Conservation (phyloP, 371 early-diverging fungal genomes). For the Syncephalastrum monosporum region DNA sequence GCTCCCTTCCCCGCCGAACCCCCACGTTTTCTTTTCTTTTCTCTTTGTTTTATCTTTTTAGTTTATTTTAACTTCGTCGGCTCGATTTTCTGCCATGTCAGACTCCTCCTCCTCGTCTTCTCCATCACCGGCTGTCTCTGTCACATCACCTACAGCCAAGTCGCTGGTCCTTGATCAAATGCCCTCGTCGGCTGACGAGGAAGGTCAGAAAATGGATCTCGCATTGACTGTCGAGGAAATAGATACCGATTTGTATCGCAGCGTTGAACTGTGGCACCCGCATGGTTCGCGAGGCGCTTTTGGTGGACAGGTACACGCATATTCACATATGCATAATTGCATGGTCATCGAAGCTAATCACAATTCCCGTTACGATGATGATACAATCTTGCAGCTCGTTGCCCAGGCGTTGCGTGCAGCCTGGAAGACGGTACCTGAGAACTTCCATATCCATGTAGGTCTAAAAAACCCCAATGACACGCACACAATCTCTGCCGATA, state of each 20-base stretch:
- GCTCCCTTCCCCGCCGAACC: too few species aligned
- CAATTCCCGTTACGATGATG: neutral
- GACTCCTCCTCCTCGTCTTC: neutral
- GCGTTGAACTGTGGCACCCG: slow-evolving; percentile 80
- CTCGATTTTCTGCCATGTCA: neutral
- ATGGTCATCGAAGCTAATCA: neutral
- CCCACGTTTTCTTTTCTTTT: too few species aligned
- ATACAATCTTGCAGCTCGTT: slow-evolving; percentile 46
- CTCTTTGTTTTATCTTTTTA: too few species aligned
- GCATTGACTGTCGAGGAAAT: slow-evolving; percentile 58
- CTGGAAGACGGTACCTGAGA: slow-evolving; percentile 68
- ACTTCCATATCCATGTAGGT: slow-evolving; percentile 67
- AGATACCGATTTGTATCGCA: slow-evolving; percentile 70
- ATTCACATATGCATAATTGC: too few species aligned
- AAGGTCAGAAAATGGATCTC: slow-evolving; percentile 22
- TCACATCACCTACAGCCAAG: too few species aligned
- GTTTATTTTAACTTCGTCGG: too few species aligned
- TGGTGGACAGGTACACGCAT: slow-evolving; percentile 55
- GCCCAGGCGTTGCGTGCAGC: slow-evolving; percentile 84
- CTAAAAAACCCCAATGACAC: neutral
- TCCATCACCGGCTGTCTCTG: neutral
- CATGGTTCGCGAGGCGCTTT: slow-evolving; percentile 84
- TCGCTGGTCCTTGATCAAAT: too few species aligned
- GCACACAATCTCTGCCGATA: too few species aligned
- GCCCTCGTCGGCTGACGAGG: neutral